A percentile compares a stretch with the other conserved stretches of the same genome.
Conservation (phyloP, 768 basidiomycete species). For the Tricholoma sp. region DNA sequence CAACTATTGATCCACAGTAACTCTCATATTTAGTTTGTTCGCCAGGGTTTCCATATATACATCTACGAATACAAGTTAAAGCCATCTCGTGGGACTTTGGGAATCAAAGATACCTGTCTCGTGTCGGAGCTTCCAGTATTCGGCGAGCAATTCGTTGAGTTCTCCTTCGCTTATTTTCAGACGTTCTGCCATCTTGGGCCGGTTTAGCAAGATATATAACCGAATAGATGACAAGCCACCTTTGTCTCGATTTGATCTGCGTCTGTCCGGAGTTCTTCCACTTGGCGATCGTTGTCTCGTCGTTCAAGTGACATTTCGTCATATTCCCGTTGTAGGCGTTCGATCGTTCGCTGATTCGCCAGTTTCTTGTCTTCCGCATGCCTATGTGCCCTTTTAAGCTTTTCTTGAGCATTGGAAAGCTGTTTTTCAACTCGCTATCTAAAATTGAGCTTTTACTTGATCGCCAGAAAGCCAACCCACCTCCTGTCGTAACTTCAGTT, state of each 20-base stretch:
- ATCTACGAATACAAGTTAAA: slow-evolving; percentile 36
- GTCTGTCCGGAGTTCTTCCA: slow-evolving; percentile 70
- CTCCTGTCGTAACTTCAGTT: slow-evolving; percentile 64
- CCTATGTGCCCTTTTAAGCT: slow-evolving; percentile 71
- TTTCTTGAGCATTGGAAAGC: slow-evolving; percentile 74
- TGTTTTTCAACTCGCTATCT: slow-evolving; percentile 76
- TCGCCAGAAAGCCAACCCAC: slow-evolving; percentile 28
- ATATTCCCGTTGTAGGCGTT: slow-evolving; percentile 72
- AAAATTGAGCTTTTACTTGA: not conserved
- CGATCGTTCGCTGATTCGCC: slow-evolving; percentile 69
- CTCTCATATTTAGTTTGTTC: slow-evolving; percentile 67
- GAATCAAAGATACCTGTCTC: slow-evolving; percentile 52
- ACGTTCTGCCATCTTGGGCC: slow-evolving; percentile 65
- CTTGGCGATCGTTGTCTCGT: slow-evolving; percentile 71
- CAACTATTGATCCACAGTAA: slow-evolving; percentile 12
- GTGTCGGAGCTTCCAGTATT: slow-evolving; percentile 79
- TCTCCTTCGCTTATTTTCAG: slow-evolving; percentile 70
- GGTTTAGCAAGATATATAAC: not conserved
- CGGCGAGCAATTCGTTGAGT: slow-evolving; percentile 73
- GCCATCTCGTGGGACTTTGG: not conserved
- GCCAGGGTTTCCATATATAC: slow-evolving; percentile 85
- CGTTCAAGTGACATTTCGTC: slow-evolving; percentile 73
- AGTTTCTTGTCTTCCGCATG: slow-evolving; percentile 77
- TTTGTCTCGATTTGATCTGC: slow-evolving; percentile 63
- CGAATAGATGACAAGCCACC: slow-evolving; percentile 30